Evolutionary conservation across 805 yeast species (phyloP).

Genomic region (Candida coquimbonensis): DNA sequence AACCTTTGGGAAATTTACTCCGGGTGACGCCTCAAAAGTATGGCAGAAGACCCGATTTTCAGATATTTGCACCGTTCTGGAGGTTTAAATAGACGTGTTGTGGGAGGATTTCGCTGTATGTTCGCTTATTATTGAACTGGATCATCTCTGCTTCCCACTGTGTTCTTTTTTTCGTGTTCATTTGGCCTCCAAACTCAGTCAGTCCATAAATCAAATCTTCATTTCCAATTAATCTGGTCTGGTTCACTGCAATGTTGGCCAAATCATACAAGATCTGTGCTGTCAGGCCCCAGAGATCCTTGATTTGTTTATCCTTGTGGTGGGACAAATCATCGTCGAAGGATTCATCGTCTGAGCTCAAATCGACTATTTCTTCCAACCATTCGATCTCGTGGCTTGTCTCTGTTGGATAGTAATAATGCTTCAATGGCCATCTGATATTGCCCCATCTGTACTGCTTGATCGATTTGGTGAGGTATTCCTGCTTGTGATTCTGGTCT

Average conservation of each 20-base stretch:
- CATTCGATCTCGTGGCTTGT: constrained; percentile 53
- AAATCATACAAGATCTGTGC: constrained; percentile 73
- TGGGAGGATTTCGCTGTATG: constrained; percentile 30
- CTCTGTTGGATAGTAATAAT: constrained; percentile 51
- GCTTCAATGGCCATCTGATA: constrained; percentile 56
- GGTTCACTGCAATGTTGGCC: constrained; percentile 43
- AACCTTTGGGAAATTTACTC: too few species aligned
- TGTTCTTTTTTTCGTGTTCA: constrained; percentile 40
- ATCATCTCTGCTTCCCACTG: constrained; percentile 52
- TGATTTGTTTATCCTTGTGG: constrained; percentile 37
- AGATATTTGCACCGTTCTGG: too few species aligned
- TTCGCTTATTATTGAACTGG: constrained; percentile 22
- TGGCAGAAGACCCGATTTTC: neutral
- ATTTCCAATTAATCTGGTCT: constrained; percentile 40
- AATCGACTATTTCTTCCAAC: constrained; percentile 53
- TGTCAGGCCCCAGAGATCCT: constrained; percentile 79
- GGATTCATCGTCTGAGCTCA: constrained; percentile 46
- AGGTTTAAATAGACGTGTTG: constrained; percentile 9
- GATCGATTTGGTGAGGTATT: constrained; percentile 25
- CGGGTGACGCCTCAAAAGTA: neutral
- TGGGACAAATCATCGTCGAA: constrained; percentile 13
- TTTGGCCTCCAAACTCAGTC: constrained; percentile 47
- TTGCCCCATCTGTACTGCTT: constrained; percentile 61
- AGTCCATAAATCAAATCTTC: constrained; percentile 59
- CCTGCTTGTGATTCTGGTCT: constrained; percentile 21